Conservation (phyloP, 225 moss, liverwort and hornwort species). For the Thuidium tamariscinum region DNA sequence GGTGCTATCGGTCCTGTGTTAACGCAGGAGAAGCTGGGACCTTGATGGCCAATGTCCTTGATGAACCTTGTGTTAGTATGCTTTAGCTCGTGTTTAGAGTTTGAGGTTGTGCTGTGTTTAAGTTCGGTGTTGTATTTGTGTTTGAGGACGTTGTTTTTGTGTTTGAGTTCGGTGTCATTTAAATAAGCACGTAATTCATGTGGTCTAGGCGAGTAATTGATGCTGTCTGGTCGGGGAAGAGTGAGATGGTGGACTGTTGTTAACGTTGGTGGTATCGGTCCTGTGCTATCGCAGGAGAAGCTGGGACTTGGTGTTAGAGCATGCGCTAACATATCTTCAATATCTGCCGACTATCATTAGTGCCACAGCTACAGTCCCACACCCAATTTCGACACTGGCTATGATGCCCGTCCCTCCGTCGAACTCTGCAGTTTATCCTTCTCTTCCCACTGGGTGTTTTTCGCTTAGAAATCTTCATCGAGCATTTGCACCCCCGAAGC, state of each 20-base stretch:
- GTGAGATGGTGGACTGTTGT: not conserved
- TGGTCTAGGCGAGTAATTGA: not conserved
- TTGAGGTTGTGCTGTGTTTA: too few species aligned
- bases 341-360: not conserved
- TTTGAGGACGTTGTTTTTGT: too few species aligned
- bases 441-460: not conserved
- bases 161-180: too few species aligned
- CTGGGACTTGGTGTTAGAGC: not conserved
- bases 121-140: too few species aligned
- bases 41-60: constrained; percentile 8
- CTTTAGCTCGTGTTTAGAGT: too few species aligned
- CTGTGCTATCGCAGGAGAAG: not conserved
- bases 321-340: not conserved
- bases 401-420: not conserved
- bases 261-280: not conserved
- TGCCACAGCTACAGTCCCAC: not conserved
- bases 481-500: not conserved
- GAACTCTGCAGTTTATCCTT: not conserved
- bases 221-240: not conserved
- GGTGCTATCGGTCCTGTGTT: not conserved
- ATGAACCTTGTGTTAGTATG: too few species aligned
- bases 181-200: too few species aligned
- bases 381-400: not conserved
- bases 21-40: constrained; percentile 1
- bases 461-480: not conserved